These are phyloP conservation scores for Enterocytospora artemiae DNA, from an alignment of 371 early-diverging fungal genomes.

Conservation along the genomic window DNA sequence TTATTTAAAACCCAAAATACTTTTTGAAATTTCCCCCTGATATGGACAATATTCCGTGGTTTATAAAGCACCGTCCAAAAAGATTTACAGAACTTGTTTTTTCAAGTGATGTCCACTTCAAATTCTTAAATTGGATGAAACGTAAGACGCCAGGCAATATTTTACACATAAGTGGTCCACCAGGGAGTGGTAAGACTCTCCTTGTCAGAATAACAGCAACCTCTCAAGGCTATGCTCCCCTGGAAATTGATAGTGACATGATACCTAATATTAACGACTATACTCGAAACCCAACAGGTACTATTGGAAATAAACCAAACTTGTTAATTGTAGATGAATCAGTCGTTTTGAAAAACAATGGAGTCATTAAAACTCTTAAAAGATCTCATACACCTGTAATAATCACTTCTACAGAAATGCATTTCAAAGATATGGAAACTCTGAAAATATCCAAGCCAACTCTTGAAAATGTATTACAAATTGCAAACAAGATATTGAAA, in stretches of 20 bases:
- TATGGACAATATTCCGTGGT: not conserved
- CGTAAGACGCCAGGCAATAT: not conserved
- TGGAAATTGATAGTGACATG: not conserved
- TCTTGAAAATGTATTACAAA: not conserved
- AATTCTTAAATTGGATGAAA: conserved; percentile 5
- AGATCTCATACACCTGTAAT: not conserved
- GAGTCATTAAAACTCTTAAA: not conserved
- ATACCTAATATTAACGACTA: not conserved
- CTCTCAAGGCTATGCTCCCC: not conserved
- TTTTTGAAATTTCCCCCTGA: not conserved
- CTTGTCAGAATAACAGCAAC: not conserved
- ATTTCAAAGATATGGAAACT: not conserved
- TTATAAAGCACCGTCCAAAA: not conserved
- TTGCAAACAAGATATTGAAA: not conserved
- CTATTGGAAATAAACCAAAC: not conserved
- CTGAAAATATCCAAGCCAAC: not conserved
- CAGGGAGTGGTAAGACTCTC: conserved; percentile 2
- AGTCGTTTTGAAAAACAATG: not conserved
- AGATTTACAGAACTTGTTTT: conserved; percentile 11
- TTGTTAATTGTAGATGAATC: not conserved
- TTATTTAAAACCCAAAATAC: not conserved
- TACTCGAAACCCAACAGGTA: too few species aligned
- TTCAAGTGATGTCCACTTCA: not conserved
- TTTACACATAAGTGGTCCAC: not conserved
- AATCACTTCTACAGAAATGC: not conserved